Evolutionary conservation across 345 rosid genomes (phyloP).

Genomic region (Turritis glabra): DNA sequence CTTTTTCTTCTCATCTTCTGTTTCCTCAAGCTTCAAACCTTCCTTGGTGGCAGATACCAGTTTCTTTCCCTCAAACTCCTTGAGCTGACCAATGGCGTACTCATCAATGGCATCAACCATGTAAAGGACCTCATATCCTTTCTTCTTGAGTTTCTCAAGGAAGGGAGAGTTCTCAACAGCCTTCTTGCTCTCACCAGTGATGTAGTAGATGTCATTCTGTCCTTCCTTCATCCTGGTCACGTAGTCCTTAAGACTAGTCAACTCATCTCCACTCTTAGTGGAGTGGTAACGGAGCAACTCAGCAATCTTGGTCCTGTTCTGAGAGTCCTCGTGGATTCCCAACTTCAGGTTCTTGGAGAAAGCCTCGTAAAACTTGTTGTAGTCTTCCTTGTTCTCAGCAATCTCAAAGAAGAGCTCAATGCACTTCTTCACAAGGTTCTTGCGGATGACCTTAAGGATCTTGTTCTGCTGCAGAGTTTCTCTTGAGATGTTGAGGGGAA

Average conservation of each 20-base stretch:
- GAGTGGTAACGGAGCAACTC: conserved; percentile 84
- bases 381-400: conserved; percentile 91
- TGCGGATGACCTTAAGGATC: conserved; percentile 81
- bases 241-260: conserved; percentile 87
- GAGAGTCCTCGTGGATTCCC: conserved; percentile 83
- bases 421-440: conserved; percentile 89
- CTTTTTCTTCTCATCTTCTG: conserved; percentile 77
- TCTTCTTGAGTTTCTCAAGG: conserved; percentile 90
- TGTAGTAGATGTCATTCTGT: conserved; percentile 75
- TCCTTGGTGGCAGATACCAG: conserved; percentile 88
- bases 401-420: conserved; percentile 82
- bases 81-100: conserved; percentile 82
- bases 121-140: conserved; percentile 74
- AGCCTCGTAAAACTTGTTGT: conserved; percentile 84
- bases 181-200: conserved; percentile 94
- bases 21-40: conserved; percentile 75
- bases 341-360: conserved; percentile 90
- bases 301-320: conserved; percentile 75
- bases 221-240: conserved; percentile 96
- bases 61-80: conserved; percentile 87
- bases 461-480: conserved; percentile 87
- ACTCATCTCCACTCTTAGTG: conserved; percentile 85
- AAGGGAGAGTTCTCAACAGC: conserved; percentile 93
- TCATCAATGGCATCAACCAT: conserved; percentile 93
- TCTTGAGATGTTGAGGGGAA: conserved; percentile 87